Base-by-base conservation (phyloP, 1,284 basidiomycete species). In the Ceratobasidium sp. region DNA sequence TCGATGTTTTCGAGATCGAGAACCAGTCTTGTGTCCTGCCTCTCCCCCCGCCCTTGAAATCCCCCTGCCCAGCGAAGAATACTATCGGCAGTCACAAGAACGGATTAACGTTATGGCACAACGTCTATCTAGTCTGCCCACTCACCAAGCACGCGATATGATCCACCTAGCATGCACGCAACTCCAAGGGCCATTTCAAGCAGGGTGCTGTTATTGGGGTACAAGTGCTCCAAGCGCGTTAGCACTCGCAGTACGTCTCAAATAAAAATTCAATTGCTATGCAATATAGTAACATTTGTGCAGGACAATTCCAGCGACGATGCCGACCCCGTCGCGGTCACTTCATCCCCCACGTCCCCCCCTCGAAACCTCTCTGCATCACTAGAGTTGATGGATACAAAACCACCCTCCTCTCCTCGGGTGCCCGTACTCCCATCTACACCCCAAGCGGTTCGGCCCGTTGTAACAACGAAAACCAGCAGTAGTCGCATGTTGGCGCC, bases 141-240 rank as follows among this genome's bases (percentile, higher is more conserved):
- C 51, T 3, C 51, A 52, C 51, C 65, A 52, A 34, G 65, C 46
- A 22, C 43, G 65, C 3, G 4, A 34, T n/a, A 22, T 52, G 44
- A 52, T 67, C n/a, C 13, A 67, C 22, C 29, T 67, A 4, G 65
- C 32, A 25, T 67, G 37, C 15, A 67, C 65, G 6, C 44, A 67
- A 34, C 46, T 67, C 2, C 15, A 34, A n/a, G 65, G 65, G 2
- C 65, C 65, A 15, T 67, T 67, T 22, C 4, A 29, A 17, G 37
- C 11, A 52, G 65, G 65, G 9, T 51, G 65, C n/a, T 19, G 44
- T 15, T 67, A 51, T 34, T 67, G 65, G 65, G 65, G 65, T 3
- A 52, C 29, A 15, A 13, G 15, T 2, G 6, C 29, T 6, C 65
- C 65, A 17, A 34, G 5, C 7, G 29, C 17, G 25, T 51, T 29